Conservation (phyloP, 805 yeast species). For the Pichia membranifaciens region DNA sequence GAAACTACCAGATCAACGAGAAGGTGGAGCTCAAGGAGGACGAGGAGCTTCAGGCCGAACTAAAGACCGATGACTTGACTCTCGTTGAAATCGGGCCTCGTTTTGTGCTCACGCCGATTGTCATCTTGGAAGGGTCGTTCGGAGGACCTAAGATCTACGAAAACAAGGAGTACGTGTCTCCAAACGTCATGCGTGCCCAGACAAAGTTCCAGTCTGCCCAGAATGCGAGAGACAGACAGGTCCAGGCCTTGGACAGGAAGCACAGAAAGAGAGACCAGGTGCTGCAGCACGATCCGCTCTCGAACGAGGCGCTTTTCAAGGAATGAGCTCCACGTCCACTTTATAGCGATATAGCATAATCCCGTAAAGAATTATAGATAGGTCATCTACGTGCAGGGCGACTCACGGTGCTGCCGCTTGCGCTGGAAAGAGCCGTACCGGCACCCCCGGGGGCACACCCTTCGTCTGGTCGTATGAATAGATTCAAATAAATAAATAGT, state of each 20-base stretch:
- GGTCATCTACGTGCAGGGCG: no score
- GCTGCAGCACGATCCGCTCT: constrained; percentile 73
- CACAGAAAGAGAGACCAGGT: constrained; percentile 69
- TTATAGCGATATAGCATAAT: no score
- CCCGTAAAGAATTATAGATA: no score
- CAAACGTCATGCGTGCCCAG: constrained; percentile 92
- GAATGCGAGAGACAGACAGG: constrained; percentile 71
- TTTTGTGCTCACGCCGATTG: constrained; percentile 85
- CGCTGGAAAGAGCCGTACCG: no score
- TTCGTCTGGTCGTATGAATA: neutral
- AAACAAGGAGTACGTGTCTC: constrained; percentile 93
- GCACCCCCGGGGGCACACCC: no score
- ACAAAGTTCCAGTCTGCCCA: constrained; percentile 71
- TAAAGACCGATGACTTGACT: constrained; percentile 52
- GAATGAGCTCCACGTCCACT: constrained; percentile 13
- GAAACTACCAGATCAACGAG: constrained; percentile 84
- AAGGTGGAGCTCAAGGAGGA: constrained; percentile 43
- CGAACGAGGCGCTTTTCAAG: constrained; percentile 72
- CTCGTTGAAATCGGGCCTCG: constrained; percentile 96
- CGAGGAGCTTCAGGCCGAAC: constrained; percentile 11
- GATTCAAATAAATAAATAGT: neutral
- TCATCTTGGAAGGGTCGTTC: constrained; percentile 91
- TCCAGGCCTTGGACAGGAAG: constrained; percentile 72
- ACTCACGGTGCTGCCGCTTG: no score
- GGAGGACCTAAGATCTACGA: constrained; percentile 98